Evolutionary conservation across 2,329 filamentous ascomycete genomes (phyloP).

Genomic region (Aureobasidium sp.): DNA sequence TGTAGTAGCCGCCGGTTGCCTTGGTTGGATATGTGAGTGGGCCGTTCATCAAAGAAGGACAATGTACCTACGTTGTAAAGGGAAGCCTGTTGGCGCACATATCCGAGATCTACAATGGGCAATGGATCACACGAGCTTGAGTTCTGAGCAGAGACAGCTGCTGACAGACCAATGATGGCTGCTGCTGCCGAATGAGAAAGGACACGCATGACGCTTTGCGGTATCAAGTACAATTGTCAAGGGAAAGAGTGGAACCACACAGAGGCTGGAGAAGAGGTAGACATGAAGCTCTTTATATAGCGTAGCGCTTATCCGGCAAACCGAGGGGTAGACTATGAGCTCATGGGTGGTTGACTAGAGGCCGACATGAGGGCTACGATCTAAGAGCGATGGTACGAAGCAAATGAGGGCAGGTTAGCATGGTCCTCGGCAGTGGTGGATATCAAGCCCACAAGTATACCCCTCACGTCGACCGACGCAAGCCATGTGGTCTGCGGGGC

Average conservation of each 20-base stretch:
- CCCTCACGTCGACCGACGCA: conserved; percentile 6
- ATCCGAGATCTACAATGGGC: conserved; percentile 48
- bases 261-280: background rate
- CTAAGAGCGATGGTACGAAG: background rate
- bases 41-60: background rate
- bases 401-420: background rate
- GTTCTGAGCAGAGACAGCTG: conserved; percentile 6
- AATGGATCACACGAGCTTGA: conserved; percentile 20
- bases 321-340: background rate
- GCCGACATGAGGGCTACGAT: background rate
- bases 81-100: conserved; percentile 45
- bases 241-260: background rate
- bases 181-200: background rate
- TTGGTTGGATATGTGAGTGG: background rate
- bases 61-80: conserved; percentile 35
- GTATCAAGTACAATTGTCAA: background rate
- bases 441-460: conserved; percentile 3
- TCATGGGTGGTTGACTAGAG: background rate
- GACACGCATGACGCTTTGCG: background rate
- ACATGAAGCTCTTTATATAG: background rate
- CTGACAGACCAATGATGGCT: background rate
- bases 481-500: background rate
- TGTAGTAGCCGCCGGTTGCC: conserved; percentile 21
- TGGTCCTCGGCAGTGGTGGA: background rate
- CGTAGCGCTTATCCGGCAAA: background rate